Base-by-base conservation (phyloP, 148 eudicot genomes). In the Amaranthus palmeri region DNA sequence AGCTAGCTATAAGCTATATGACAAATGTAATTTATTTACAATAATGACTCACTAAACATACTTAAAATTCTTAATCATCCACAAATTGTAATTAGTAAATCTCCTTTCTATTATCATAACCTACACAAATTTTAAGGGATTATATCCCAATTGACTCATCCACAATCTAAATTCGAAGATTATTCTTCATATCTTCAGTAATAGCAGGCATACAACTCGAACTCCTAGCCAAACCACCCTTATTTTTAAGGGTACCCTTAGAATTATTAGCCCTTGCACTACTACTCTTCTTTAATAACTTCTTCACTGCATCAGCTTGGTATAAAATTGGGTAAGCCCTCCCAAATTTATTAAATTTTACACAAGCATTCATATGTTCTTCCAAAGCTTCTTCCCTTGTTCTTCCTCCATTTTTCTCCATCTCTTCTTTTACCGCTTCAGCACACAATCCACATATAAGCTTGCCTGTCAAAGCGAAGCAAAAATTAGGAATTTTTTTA, bases 391-490 rank as follows among this genome's bases (percentile, higher is more conserved):
- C 78, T 13, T 82, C 89, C 51, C 80, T 81, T 7, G 76, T 54
- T 47, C 70, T 77, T 25, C 92, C 92, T 0, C 92, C 87, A 66
- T 82, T 88, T 45, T 82, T 88, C 77, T 65, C 86, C 84, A 85
- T 83, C 74, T 86, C 90, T 44, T 83, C 88, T 71, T 81, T 86
- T 78, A 88, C 88, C 3, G 93, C 93, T 72, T 88, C 93, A 0
- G 86, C 73, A 40, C 93, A 88, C 40, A 88, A 60, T 68, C 93
- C 93, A 12, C 93, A 86, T 11, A 88, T 68, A 80, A 81, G 40
- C 85, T 72, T 84, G 6, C 36, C 36, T 25, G 2, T 25, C 36
- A 2, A 2, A 25, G 36, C 36, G 36, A 25, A 25, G 2, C 36
- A 25, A 25, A 0, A 25, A 25, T 25, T 25, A 25, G 36, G 36